Evolutionary conservation across 805 yeast genomes (phyloP).

Genomic region (Kodamaea laetipori): DNA sequence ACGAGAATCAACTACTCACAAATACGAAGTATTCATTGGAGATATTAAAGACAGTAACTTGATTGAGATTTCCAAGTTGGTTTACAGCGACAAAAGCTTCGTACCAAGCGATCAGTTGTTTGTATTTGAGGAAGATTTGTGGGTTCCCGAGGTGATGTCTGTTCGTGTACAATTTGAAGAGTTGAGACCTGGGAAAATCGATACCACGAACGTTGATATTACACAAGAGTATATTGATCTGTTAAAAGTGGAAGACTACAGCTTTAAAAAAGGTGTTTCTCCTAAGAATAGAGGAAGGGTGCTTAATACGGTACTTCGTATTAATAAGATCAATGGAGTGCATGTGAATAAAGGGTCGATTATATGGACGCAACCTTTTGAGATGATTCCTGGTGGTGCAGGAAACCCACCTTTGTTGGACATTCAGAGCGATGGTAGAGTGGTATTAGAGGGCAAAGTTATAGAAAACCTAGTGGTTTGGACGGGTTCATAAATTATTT

Average conservation of each 20-base stretch:
- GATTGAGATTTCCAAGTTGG: constrained; percentile 26
- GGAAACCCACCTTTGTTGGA: constrained; percentile 15
- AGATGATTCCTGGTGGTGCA: constrained; percentile 9
- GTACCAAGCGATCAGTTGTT: constrained; percentile 15
- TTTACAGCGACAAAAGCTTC: constrained; percentile 1
- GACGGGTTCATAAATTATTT: constrained; percentile 12
- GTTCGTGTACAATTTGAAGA: constrained; percentile 51
- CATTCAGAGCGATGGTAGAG: constrained; percentile 24
- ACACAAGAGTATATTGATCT: constrained; percentile 25
- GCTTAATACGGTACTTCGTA: constrained; percentile 24
- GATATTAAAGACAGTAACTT: constrained; percentile 25
- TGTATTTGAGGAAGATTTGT: constrained; percentile 31
- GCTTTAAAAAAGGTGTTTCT: constrained; percentile 1
- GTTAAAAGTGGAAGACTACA: constrained; percentile 14
- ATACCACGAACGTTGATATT: constrained; percentile 37
- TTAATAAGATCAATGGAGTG: constrained; percentile 37
- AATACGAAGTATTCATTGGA: constrained; percentile 34
- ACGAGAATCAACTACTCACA: constrained; percentile 26
- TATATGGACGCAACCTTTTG: constrained; percentile 36
- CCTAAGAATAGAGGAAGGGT: constrained; percentile 7
- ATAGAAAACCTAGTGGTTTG: constrained; percentile 37
- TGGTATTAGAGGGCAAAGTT: constrained; percentile 28
- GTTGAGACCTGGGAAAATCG: constrained; percentile 41
- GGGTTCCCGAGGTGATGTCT: constrained; percentile 44
- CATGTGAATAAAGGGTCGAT: constrained; percentile 22